Percentiles rank a stretch among this genome's conserved stretches.
These are phyloP conservation scores for Xylaria sp. DNA, from an alignment of 2,329 filamentous ascomycete species.

Conservation along the genomic window DNA sequence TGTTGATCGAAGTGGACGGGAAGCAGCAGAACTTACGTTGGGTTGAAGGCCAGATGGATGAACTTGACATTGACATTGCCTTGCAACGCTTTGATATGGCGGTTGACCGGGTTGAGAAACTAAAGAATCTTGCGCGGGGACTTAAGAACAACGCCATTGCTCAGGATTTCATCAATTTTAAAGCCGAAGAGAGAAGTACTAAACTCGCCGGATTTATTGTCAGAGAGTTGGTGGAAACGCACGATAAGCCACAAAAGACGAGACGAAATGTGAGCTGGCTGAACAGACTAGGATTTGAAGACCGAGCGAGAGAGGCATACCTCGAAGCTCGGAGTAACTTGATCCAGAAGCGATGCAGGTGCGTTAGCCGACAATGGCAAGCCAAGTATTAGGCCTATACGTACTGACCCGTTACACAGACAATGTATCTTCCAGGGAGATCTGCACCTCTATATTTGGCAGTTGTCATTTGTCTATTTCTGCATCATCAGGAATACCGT, in stretches of 20 bases:
- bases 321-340: constrained; percentile 77
- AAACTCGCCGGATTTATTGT: constrained; percentile 79
- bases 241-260: constrained; percentile 77
- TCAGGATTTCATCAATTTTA: constrained; percentile 90
- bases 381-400: not conserved
- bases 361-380: constrained; percentile 38
- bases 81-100: constrained; percentile 87
- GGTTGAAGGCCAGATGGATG: constrained; percentile 94
- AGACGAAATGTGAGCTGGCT: constrained; percentile 85
- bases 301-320: constrained; percentile 85
- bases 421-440: constrained; percentile 96
- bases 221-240: constrained; percentile 76
- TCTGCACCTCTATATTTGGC: constrained; percentile 90
- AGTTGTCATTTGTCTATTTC: constrained; percentile 95
- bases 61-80: constrained; percentile 94
- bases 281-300: constrained; percentile 85
- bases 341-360: constrained; percentile 85
- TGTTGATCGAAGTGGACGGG: constrained; percentile 94
- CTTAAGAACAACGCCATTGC: constrained; percentile 86
- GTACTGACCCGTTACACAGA: constrained; percentile 51
- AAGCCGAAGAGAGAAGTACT: constrained; percentile 82
- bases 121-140: constrained; percentile 77
- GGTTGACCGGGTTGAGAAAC: constrained; percentile 81
- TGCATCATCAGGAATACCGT: constrained; percentile 93
- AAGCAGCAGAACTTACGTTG: constrained; percentile 95